Base-by-base conservation (phyloP, 169 alveolate genomes). In the Plasmodium relictum region DNA sequence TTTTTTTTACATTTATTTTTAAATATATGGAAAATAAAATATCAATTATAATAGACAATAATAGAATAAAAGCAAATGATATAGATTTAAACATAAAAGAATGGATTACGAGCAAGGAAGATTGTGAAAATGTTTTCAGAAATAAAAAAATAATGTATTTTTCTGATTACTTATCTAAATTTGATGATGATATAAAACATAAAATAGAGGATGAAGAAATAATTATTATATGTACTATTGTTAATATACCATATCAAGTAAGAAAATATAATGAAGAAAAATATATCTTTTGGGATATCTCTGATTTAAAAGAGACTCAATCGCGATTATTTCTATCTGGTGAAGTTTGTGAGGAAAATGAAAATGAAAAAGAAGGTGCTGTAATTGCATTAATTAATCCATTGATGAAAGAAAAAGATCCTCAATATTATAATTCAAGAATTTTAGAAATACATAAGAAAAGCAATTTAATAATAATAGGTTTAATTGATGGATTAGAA, bases 231-330 rank as follows among this genome's bases (percentile, higher is more conserved):
- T 80, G 90, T 44, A 68, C 80, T n/a, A 39, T 80, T 52, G 90
- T 80, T 16, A 80, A 80, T 80, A 68, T 80, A 26, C 90, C 90
- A 16, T 80, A 80, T 71, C 80, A 80, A 80, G 70, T 54, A 14
- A 9, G 90, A 26, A 80, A 80, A 42, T 66, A 66, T 44, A 80
- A 80, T 68, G 22, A 80, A 12, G 90, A 80, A 52, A 80, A 80
- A 41, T 80, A 37, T 80, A 68, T 80, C 68, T 80, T 66, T 37
- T 80, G 90, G 90, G 90, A 80, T 61, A 42, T 80, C n/a, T 80
- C 90, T 6, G 90, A 80, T 80, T 66, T 80, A 48, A 39, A 66
- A 68, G 74, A 80, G 0, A 80, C 90, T 8, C 90, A 80, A 18
- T 66, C 90, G 3, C 48, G 90, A 41, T 20, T 80, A 20, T 80